Evolutionary conservation across 108 stramenopile species (phyloP).

Genomic region (Mediolabrus comicus): DNA sequence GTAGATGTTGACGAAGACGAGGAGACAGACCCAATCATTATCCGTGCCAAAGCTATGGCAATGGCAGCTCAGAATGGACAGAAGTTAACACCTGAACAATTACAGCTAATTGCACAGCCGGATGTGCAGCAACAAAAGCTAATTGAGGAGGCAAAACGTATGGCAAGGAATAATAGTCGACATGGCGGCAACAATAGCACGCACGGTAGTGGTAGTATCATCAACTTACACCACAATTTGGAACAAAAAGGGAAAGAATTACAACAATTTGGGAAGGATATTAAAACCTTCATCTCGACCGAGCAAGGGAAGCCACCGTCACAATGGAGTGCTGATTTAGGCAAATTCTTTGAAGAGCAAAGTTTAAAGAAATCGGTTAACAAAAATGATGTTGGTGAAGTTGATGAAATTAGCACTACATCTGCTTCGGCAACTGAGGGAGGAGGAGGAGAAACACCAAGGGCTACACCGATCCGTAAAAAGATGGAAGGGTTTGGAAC

Average conservation of each 20-base stretch:
- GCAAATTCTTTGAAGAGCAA: conserved; percentile 42
- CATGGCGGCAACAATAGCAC: neutral
- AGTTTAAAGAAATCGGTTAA: conserved; percentile 4
- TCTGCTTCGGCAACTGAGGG: neutral
- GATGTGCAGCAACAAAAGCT: conserved; percentile 44
- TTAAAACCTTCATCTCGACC: conserved; percentile 35
- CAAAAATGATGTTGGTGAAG: neutral
- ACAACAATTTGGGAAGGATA: conserved; percentile 26
- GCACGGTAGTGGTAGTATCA: neutral
- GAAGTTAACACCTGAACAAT: conserved; percentile 60
- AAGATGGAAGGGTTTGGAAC: conserved; percentile 44
- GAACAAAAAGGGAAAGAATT: conserved; percentile 8
- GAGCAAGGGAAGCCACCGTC: conserved; percentile 38
- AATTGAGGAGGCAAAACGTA: conserved; percentile 36
- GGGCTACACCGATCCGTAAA: conserved; percentile 2
- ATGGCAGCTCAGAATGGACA: conserved; percentile 67
- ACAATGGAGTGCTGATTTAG: conserved; percentile 39
- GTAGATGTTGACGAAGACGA: conserved; percentile 14
- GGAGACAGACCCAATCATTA: conserved; percentile 58
- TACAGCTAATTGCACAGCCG: conserved; percentile 43
- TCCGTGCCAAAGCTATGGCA: conserved; percentile 67
- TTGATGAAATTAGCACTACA: neutral
- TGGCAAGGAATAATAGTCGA: conserved; percentile 5
- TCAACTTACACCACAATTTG: conserved; percentile 4
- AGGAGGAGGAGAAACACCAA: neutral